phyloP scores from a whole-genome alignment of 73 alveolate genomes.

The Tetrahymena elliotti region DNA sequence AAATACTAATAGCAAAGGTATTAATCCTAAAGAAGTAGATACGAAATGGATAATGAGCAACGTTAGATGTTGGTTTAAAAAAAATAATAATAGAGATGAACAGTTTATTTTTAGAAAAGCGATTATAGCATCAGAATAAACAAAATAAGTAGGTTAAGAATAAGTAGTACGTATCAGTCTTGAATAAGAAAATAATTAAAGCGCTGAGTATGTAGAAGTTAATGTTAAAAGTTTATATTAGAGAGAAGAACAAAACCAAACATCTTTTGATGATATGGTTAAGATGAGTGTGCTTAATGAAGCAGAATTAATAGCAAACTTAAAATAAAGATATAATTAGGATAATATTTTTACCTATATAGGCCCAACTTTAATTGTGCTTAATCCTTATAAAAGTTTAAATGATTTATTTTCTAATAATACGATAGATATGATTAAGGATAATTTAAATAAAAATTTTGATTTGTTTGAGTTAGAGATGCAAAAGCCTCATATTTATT shows the following conservation, averaged over 20 bases:
- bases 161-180: background rate
- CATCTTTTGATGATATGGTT: conserved; percentile 58
- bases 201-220: background rate
- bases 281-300: conserved; percentile 62
- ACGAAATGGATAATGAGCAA: background rate
- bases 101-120: background rate
- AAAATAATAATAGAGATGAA: background rate
- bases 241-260: background rate
- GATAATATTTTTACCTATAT: conserved; percentile 82
- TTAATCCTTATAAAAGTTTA: conserved; percentile 78
- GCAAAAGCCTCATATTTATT: conserved; percentile 73
- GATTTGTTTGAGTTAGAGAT: background rate
- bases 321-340: conserved; percentile 54
- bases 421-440: background rate
- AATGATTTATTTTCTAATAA: conserved; percentile 64
- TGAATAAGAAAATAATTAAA: background rate
- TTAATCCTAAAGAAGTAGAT: background rate
- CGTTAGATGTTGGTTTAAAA: background rate
- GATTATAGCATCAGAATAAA: background rate
- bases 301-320: conserved; percentile 61
- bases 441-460: conserved; percentile 31
- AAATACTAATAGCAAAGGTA: background rate
- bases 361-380: conserved; percentile 83
- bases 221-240: background rate
- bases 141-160: background rate